A percentile compares a stretch with the other conserved stretches of the same genome.
These are phyloP conservation scores for Malassezia cuniculi DNA, from an alignment of 1,284 basidiomycete genomes.

Conservation along the genomic window DNA sequence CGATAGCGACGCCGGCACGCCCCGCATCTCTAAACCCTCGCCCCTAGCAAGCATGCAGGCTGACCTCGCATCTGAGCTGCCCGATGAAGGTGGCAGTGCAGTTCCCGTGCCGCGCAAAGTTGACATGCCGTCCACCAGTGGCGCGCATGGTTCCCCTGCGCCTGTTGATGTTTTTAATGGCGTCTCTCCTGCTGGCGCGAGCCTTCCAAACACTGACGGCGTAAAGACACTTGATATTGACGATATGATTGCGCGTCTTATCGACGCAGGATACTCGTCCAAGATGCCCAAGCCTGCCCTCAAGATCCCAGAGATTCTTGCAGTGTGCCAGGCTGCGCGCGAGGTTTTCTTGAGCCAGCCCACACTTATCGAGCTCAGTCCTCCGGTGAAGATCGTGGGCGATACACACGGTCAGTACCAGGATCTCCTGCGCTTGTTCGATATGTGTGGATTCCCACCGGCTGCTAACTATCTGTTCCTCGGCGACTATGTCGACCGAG, in stretches of 20 bases:
- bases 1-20: no score
- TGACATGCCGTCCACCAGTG: no score
- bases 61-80: no score
- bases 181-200: slow-evolving; percentile 15
- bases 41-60: no score
- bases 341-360: slow-evolving; percentile 95
- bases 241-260: slow-evolving; percentile 90
- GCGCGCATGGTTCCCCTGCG: slow-evolving; percentile 15
- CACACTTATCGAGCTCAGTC: slow-evolving; percentile 89
- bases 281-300: slow-evolving; percentile 94
- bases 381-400: slow-evolving; percentile 97
- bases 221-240: slow-evolving; percentile 69
- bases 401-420: slow-evolving; percentile 98
- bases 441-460: slow-evolving; percentile 99
- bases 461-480: slow-evolving; percentile 95
- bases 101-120: no score
- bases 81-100: no score
- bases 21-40: no score
- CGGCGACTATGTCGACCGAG: slow-evolving; percentile 95
- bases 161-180: slow-evolving; percentile 2
- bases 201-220: slow-evolving; percentile 15
- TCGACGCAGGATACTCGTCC: slow-evolving; percentile 94
- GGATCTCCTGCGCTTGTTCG: slow-evolving; percentile 92
- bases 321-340: slow-evolving; percentile 88
- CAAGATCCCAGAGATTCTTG: slow-evolving; percentile 90